phyloP scores from a whole-genome alignment of 495 filamentous ascomycete genomes.

The Amphirosellinia nigrospora region DNA sequence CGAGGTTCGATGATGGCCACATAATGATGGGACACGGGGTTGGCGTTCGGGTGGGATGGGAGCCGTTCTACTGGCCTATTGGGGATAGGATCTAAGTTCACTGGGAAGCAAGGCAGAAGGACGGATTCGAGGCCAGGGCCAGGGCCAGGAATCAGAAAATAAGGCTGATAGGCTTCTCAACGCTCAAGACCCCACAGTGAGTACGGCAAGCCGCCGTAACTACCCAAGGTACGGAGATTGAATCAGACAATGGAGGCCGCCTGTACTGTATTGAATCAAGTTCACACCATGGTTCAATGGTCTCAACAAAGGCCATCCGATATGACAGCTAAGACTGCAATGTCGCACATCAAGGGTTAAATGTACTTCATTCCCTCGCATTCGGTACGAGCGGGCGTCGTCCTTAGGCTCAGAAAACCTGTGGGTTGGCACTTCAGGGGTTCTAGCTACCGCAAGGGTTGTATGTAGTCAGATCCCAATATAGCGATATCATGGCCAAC shows the following conservation, averaged over 20 bases:
- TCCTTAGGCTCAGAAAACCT: not conserved
- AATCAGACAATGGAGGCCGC: slow-evolving; percentile 7
- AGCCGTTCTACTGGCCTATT: slow-evolving; percentile 29
- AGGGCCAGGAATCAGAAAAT: slow-evolving; percentile 2
- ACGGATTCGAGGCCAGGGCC: slow-evolving; percentile 3
- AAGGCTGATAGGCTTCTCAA: not conserved
- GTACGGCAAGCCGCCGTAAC: slow-evolving; percentile 11
- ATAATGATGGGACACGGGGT: slow-evolving; percentile 38
- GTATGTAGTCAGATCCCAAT: not conserved
- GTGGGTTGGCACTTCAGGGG: not conserved
- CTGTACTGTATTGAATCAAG: slow-evolving; percentile 24
- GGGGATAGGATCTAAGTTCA: slow-evolving; percentile 28
- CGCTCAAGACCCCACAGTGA: not conserved
- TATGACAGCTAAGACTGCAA: not conserved
- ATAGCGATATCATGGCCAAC: not conserved
- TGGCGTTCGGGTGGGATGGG: slow-evolving; percentile 35
- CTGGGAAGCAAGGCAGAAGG: slow-evolving; percentile 27
- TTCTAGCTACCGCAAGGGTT: not conserved
- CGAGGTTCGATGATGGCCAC: slow-evolving; percentile 14
- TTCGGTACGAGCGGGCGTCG: not conserved
- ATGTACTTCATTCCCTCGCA: not conserved
- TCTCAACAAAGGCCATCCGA: not conserved
- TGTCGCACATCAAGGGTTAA: not conserved
- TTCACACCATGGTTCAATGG: not conserved
- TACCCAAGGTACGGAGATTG: slow-evolving; percentile 20